Base-by-base conservation (phyloP, 257 asterid genomes). In the Petunia secreta region DNA sequence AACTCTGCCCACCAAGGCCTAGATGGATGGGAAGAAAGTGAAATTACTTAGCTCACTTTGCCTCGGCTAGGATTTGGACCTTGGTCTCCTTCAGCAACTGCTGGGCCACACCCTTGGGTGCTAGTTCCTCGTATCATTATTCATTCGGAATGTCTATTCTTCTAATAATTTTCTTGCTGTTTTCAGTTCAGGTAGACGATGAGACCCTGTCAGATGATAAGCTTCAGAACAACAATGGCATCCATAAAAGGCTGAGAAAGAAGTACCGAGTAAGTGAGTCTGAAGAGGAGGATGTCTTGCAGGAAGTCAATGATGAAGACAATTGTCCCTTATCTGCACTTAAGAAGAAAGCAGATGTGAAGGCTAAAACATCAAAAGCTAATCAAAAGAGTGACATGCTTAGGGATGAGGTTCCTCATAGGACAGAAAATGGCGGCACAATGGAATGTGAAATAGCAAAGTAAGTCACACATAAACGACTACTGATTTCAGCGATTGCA, bases 221-320 rank as follows among this genome's bases (percentile, higher is more conserved):
- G 36, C 78, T 50, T 73, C 57, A 50, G 80, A 89, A 58, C 48
- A 66, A 82, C 59, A 88, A 88, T 40, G 86, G 79, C 46, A 81
- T 37, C 68, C 75, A 82, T 37, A 84, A 82, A 79, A 82, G 58
- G 64, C 89, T 63, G 63, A 88, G 81, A 87, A 90, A 86, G 86
- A 93, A 82, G 84, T 63, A 38, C 80, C 85, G 75, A 85, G 80
- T 86, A 77, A 75, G 86, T 44, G 91, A 90, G 79, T 92, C 98
- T 15, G 97, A 92, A 63, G 80, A 67, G 66, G 91, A 87, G 63
- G 79, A 80, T 10, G 77, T 81, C 71, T 79, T 86, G 79, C 88
- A 50, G 52, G 88, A 84, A 81, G 81, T 71, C 59, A 89, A 80
- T 80, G 90, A 90, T 80, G 90, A 83, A 41, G 93, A 88, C 80